phyloP scores from a whole-genome alignment of 2,329 filamentous ascomycete species.

The Pyrenophora seminiperda region DNA sequence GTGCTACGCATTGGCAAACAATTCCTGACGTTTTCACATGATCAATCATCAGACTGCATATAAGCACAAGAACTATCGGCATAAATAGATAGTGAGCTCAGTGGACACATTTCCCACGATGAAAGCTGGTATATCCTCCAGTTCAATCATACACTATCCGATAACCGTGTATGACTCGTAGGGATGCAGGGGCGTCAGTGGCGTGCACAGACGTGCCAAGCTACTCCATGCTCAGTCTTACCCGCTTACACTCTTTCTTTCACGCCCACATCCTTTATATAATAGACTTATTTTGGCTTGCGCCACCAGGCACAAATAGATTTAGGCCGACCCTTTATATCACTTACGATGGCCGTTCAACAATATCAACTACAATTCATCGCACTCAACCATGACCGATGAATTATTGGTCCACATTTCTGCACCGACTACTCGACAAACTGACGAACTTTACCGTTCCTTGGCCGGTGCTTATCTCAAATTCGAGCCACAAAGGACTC shows the following conservation, averaged over 20 bases:
- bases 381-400: slow-evolving; percentile 35
- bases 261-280: background rate
- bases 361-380: slow-evolving; percentile 1
- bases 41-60: too few species aligned
- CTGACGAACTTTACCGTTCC: slow-evolving; percentile 50
- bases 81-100: too few species aligned
- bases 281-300: background rate
- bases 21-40: too few species aligned
- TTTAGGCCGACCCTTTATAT: slow-evolving; percentile 1
- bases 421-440: slow-evolving; percentile 48
- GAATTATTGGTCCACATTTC: slow-evolving; percentile 55
- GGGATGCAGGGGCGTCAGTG: background rate
- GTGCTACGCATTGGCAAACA: too few species aligned
- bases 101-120: too few species aligned
- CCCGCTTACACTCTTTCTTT: background rate
- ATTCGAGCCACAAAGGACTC: slow-evolving; percentile 34
- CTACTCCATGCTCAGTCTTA: background rate
- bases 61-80: too few species aligned
- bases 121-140: too few species aligned
- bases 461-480: slow-evolving; percentile 50
- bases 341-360: slow-evolving; percentile 16
- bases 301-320: background rate
- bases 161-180: background rate
- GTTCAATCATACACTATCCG: background rate
- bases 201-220: slow-evolving; percentile 6